These are phyloP conservation scores for Botrytis elliptica DNA, from an alignment of 2,329 filamentous ascomycete genomes.

Conservation along the genomic window DNA sequence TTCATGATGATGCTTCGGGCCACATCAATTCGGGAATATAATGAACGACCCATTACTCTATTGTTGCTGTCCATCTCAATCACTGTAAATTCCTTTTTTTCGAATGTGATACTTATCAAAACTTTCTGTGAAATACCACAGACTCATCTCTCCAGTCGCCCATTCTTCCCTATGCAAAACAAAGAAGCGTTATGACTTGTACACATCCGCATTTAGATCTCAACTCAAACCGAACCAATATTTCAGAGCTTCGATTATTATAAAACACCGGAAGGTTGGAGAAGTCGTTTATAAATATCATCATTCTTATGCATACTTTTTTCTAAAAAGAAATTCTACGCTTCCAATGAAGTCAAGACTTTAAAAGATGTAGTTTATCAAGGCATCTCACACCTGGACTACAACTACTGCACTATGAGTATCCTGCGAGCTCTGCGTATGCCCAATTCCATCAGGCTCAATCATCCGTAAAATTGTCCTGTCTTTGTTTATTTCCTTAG, in stretches of 20 bases:
- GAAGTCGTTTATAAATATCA: no score
- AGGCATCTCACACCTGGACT: neutral
- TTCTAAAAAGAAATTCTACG: fast-evolving
- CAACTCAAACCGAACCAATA: neutral
- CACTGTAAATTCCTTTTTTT: neutral
- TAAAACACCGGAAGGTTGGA: fast-evolving
- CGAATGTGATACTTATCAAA: neutral
- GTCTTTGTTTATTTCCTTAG: neutral
- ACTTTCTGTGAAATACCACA: neutral
- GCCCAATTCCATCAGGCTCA: fast-evolving
- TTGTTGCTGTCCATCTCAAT: neutral
- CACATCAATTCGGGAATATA: neutral
- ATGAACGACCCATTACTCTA: neutral
- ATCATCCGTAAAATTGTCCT: neutral
- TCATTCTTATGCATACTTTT: neutral
- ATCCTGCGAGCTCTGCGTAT: neutral
- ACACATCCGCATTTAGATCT: neutral
- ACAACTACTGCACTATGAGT: neutral
- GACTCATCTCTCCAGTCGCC: neutral
- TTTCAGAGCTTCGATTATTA: neutral
- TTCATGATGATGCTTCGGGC: neutral
- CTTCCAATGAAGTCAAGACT: neutral
- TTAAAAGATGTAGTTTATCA: neutral
- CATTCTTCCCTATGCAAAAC: no score
- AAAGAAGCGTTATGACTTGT: no score